A percentile compares a stretch with the other conserved stretches of the same genome.
These are phyloP conservation scores for Bipolaris sorokiniana DNA, from an alignment of 2,329 filamentous ascomycete species.

Conservation along the genomic window DNA sequence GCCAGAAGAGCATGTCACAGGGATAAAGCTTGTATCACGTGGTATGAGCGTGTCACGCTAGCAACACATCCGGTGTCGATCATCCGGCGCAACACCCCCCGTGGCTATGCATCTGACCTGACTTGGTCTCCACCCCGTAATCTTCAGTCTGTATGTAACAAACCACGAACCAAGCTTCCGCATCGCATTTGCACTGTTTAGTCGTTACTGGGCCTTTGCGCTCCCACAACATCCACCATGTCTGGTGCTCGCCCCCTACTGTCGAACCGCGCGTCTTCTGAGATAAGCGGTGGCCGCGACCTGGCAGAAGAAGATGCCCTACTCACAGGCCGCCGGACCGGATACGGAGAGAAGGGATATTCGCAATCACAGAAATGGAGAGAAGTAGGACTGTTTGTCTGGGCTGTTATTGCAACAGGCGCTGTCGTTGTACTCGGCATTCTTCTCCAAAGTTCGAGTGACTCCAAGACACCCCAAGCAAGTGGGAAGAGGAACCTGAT, in stretches of 20 bases:
- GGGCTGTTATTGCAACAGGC: conserved; percentile 82
- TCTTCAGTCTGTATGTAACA: conserved; percentile 9
- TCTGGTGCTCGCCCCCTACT: conserved; percentile 60
- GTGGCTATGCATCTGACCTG: conserved; percentile 7
- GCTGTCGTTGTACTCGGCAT: conserved; percentile 80
- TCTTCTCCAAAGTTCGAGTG: conserved; percentile 69
- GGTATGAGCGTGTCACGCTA: too few relatives aligned
- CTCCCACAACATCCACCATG: conserved; percentile 34
- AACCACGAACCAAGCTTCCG: conserved; percentile 8
- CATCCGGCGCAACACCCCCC: conserved; percentile 18
- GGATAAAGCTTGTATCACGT: too few relatives aligned
- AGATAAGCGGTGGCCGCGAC: conserved; percentile 61
- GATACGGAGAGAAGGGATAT: conserved; percentile 27
- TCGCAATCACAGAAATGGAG: conserved; percentile 65
- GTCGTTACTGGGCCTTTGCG: background rate
- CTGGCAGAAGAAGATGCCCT: conserved; percentile 68
- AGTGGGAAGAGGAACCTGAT: conserved; percentile 86
- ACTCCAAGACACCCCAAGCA: conserved; percentile 43
- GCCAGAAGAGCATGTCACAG: too few relatives aligned
- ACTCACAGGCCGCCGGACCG: conserved; percentile 60
- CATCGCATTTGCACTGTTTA: conserved; percentile 7
- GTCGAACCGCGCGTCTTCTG: conserved; percentile 62
- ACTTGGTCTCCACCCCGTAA: background rate
- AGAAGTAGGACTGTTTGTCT: conserved; percentile 77
- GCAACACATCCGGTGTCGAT: conserved; percentile 11